phyloP scores from a whole-genome alignment of 2,329 filamentous ascomycete genomes.

The Phyllosticta ampelicida region DNA sequence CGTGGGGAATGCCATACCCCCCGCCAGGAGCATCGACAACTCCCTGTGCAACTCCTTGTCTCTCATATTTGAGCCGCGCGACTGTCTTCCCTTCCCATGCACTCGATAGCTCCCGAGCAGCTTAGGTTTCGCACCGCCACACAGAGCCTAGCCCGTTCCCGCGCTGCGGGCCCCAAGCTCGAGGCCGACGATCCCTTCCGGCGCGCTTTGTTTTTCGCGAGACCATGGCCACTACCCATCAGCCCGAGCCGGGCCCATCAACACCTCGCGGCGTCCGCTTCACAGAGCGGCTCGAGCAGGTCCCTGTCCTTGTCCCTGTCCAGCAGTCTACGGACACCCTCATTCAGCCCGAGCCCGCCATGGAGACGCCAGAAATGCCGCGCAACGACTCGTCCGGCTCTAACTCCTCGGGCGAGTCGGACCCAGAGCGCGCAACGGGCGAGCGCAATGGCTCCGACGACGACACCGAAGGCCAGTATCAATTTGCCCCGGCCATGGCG shows the following conservation, averaged over 20 bases:
- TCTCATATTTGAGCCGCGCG: constrained; percentile 2
- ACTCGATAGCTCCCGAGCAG: too few relatives aligned
- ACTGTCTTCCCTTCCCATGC: not conserved
- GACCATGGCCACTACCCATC: constrained; percentile 3
- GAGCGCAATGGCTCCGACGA: constrained; percentile 38
- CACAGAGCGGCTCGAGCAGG: constrained; percentile 16
- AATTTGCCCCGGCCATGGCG: constrained; percentile 29
- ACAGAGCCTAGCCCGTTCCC: constrained; percentile 7
- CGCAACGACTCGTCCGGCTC: constrained; percentile 34
- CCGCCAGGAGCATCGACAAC: not conserved
- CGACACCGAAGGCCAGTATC: constrained; percentile 21
- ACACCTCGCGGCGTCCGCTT: constrained; percentile 19
- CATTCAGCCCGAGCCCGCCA: constrained; percentile 18
- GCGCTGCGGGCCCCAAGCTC: constrained; percentile 8
- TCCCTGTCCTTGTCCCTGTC: constrained; percentile 15
- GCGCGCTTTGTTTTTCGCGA: too few relatives aligned
- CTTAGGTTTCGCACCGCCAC: constrained; percentile 11
- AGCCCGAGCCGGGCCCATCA: constrained; percentile 1
- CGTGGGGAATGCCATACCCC: not conserved
- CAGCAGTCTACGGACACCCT: constrained; percentile 17
- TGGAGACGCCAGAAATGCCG: constrained; percentile 21
- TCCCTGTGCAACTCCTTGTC: not conserved
- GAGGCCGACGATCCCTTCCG: constrained; percentile 5
- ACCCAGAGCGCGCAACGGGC: constrained; percentile 33
- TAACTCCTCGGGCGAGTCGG: constrained; percentile 38